These are phyloP conservation scores for Marasmius fiardii DNA, from an alignment of 1,284 basidiomycete species.

Conservation along the genomic window DNA sequence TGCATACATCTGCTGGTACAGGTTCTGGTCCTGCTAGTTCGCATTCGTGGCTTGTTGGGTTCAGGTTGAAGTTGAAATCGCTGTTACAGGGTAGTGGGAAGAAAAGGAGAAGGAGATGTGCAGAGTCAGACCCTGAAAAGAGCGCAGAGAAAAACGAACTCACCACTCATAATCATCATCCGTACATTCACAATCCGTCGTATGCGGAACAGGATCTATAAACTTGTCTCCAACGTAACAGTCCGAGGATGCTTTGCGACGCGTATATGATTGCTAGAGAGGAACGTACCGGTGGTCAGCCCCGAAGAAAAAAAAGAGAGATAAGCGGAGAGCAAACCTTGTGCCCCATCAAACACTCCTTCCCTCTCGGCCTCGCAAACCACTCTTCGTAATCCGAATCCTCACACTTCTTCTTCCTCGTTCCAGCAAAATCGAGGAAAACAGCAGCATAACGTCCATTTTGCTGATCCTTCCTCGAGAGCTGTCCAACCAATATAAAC, in stretches of 20 bases:
- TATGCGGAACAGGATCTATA: constrained; percentile 77
- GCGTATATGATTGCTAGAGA: constrained; percentile 85
- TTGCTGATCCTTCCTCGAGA: constrained; percentile 61
- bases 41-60: constrained; percentile 72
- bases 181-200: constrained; percentile 82
- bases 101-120: background rate
- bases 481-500: constrained; percentile 81
- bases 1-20: constrained; percentile 79
- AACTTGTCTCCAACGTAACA: constrained; percentile 96
- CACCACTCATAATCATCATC: constrained; percentile 94
- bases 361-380: constrained; percentile 70
- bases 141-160: constrained; percentile 18
- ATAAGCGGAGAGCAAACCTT: constrained; percentile 48
- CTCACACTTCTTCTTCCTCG: constrained; percentile 68
- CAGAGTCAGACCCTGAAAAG: background rate
- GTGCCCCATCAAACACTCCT: constrained; percentile 93
- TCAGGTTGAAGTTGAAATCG: constrained; percentile 84
- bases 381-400: constrained; percentile 84
- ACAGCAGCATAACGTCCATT: constrained; percentile 70
- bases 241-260: constrained; percentile 80
- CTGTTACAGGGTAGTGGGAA: constrained; percentile 34
- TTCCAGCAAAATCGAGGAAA: constrained; percentile 81
- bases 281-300: background rate
- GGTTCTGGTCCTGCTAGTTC: constrained; percentile 82
- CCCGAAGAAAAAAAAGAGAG: background rate